Evolutionary conservation across 2,329 filamentous ascomycete species (phyloP).

Genomic region (Diplodia corticola): DNA sequence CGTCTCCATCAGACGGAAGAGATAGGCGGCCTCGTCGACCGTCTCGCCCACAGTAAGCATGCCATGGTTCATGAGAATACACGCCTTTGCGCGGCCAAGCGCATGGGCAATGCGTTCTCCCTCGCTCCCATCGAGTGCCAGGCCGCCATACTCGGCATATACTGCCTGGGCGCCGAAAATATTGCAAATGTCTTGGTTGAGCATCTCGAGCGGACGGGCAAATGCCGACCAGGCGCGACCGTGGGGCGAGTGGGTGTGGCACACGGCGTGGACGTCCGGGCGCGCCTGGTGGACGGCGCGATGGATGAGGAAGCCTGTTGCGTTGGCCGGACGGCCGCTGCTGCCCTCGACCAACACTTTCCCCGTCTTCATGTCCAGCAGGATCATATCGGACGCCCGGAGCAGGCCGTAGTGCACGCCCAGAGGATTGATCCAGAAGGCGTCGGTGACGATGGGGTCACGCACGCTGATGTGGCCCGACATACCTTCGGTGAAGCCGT

Average conservation of each 20-base stretch:
- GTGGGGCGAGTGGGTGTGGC: conserved; percentile 65
- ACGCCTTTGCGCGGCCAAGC: conserved; percentile 64
- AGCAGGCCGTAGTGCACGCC: conserved; percentile 66
- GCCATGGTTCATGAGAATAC: conserved; percentile 71
- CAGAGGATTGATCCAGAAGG: conserved; percentile 71
- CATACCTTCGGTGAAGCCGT: conserved; percentile 68
- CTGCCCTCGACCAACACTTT: conserved; percentile 63
- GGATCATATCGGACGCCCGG: conserved; percentile 66
- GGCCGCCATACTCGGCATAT: conserved; percentile 64
- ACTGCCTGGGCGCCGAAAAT: conserved; percentile 65
- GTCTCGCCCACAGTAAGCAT: conserved; percentile 69
- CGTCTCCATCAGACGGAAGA: conserved; percentile 68
- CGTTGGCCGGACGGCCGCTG: conserved; percentile 60
- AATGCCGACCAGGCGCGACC: conserved; percentile 70
- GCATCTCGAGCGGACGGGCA: conserved; percentile 65
- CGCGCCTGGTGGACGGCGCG: conserved; percentile 65
- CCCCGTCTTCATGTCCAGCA: conserved; percentile 60
- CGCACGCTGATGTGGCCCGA: conserved; percentile 66
- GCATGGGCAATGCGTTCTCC: conserved; percentile 63
- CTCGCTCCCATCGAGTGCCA: conserved; percentile 63
- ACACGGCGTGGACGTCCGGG: conserved; percentile 64
- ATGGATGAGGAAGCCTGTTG: conserved; percentile 70
- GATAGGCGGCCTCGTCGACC: conserved; percentile 71
- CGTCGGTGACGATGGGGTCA: conserved; percentile 61
- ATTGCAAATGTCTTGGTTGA: conserved; percentile 66